Evolutionary conservation across 176 grass and related monocot species (phyloP).

Genomic region (Phragmites australis): DNA sequence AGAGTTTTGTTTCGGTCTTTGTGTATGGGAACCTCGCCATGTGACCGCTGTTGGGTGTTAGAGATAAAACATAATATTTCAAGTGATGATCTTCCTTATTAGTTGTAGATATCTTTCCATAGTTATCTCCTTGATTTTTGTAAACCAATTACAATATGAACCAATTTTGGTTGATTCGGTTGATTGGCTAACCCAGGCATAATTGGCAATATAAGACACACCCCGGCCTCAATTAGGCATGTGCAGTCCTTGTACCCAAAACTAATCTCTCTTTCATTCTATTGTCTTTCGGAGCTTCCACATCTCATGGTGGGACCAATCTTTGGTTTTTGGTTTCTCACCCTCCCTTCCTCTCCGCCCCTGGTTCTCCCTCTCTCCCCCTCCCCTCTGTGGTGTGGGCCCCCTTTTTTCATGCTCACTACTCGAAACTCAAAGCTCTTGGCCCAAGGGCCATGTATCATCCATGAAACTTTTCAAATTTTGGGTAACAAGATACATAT

Average conservation of each 20-base stretch:
- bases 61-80: not conserved
- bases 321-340: too few relatives aligned
- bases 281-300: too few relatives aligned
- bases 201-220: too few relatives aligned
- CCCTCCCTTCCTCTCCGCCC: not conserved
- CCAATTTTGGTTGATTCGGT: not conserved
- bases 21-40: not conserved
- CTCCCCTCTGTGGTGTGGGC: too few relatives aligned
- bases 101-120: not conserved
- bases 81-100: not conserved
- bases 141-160: not conserved
- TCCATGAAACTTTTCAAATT: not conserved
- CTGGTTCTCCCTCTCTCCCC: too few relatives aligned
- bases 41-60: too few relatives aligned
- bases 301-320: too few relatives aligned
- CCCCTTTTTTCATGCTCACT: too few relatives aligned
- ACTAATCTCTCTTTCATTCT: too few relatives aligned
- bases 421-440: not conserved
- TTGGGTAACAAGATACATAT: not conserved
- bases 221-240: too few relatives aligned
- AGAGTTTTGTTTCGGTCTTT: not conserved
- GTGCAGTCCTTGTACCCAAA: too few relatives aligned
- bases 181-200: not conserved
- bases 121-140: not conserved
- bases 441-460: not conserved